Percentiles rank a stretch among this genome's conserved stretches.
phyloP scores from a whole-genome alignment of 805 yeast genomes.

The Lipomyces japonicus region DNA sequence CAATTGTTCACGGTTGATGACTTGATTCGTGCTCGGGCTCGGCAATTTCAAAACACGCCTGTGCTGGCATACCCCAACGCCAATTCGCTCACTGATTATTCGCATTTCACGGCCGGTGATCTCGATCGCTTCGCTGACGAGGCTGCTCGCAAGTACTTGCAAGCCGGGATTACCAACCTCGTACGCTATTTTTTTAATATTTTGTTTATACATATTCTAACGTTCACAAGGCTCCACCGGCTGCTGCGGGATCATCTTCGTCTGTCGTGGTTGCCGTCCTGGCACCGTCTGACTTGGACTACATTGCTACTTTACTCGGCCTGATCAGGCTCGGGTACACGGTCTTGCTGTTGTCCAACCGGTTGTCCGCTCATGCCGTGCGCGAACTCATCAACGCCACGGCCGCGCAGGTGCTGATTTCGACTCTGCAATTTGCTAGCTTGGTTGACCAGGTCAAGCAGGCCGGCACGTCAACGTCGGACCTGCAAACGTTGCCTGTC shows the following conservation, averaged over 20 bases:
- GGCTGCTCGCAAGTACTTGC: slow-evolving; percentile 9
- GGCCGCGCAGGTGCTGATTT: slow-evolving; percentile 2
- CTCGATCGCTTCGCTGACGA: slow-evolving; percentile 16
- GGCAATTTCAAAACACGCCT: slow-evolving; percentile 5
- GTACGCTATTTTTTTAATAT: neutral
- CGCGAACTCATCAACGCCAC: slow-evolving; percentile 6
- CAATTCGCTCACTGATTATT: slow-evolving; percentile 10
- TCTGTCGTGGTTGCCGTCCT: slow-evolving; percentile 10
- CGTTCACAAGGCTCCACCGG: slow-evolving; percentile 8
- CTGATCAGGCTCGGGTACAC: slow-evolving; percentile 19
- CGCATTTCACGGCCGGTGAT: slow-evolving; percentile 8
- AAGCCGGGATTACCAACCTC: slow-evolving; percentile 4
- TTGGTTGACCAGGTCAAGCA: neutral
- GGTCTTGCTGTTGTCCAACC: slow-evolving; percentile 14
- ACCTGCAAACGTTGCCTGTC: slow-evolving; percentile 1
- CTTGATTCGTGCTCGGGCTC: slow-evolving; percentile 17
- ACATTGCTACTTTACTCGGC: slow-evolving; percentile 12
- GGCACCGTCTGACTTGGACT: slow-evolving; percentile 17
- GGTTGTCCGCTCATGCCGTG: slow-evolving; percentile 13
- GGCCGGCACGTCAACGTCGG: neutral
- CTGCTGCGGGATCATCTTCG: neutral
- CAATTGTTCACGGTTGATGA: slow-evolving; percentile 18
- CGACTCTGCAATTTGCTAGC: neutral
- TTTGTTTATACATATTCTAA: neutral
- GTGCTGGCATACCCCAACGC: slow-evolving; percentile 11